Base-by-base conservation (phyloP, 1,139 yeast genomes). In the Magnusiomyces suaveolens region DNA sequence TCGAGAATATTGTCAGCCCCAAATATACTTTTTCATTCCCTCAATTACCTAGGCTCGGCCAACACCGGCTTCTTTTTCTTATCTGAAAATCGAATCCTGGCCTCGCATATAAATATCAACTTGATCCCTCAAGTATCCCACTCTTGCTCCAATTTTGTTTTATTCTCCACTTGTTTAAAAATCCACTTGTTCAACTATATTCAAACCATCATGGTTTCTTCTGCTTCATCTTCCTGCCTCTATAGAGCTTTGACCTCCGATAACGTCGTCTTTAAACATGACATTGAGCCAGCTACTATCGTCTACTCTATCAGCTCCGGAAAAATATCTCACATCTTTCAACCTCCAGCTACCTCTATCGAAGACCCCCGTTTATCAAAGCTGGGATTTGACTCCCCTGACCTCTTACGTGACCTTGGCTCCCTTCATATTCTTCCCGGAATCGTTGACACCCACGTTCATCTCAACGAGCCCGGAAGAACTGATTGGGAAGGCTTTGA, bases 401-500 rank as follows among this genome's bases (percentile, higher is more conserved):
- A 39, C 23, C 51, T 50, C 21, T 47, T 43, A 26, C 46, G 55
- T 6, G 52, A 56, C 46, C n/a, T 54, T 16, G 75, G 84, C 10
- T 92, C 94, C 0, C 69, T 75, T 26, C 79, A 79, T 32, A 76
- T 90, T 14, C 75, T 90, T 75, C 97, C 97, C 0, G 97, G 97
- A 0, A 75, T 90, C 43, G 96, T 90, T 1, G 97, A 90, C 66
- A 79, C 95, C 10, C 97, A 90, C 68, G 97, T 89, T 36, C 97
- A 89, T 66, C 74, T 89, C 63, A 89, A 89, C 68, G 97, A 89
- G 69, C 97, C 97, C 0, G 96, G 96, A 2, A 74, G 96, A 62
- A 88, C 96, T 0, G 95, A 87, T 59, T 89, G 96, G 96, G 97
- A 89, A 71, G 97, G 96, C 0, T 89, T 89, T 67, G 95, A 82